These are phyloP conservation scores for Calonectria pseudoreteaudii DNA, from an alignment of 2,329 filamentous ascomycete genomes.

Conservation along the genomic window DNA sequence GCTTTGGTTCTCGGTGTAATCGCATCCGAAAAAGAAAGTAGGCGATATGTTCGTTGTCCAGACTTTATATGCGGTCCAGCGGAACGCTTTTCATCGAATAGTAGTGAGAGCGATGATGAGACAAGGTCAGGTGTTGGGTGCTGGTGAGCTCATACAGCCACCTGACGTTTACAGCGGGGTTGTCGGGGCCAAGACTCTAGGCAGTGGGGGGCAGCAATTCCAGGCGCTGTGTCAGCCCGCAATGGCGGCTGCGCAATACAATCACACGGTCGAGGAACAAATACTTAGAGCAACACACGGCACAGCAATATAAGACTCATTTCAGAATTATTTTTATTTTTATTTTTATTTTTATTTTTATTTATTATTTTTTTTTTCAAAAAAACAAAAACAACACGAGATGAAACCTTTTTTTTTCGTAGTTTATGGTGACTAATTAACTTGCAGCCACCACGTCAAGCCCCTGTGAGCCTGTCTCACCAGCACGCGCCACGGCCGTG, in stretches of 20 bases:
- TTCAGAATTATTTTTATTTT: not conserved
- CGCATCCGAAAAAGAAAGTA: not conserved
- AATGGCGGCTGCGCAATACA: not conserved
- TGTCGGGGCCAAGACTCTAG: not conserved
- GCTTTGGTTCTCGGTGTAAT: not conserved
- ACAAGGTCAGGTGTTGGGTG: not conserved
- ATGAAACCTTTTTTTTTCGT: not conserved
- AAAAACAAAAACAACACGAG: not conserved
- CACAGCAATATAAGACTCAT: not conserved
- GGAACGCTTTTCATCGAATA: not conserved
- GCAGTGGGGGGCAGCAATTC: not conserved
- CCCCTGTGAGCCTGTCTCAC: no score
- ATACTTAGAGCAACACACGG: not conserved
- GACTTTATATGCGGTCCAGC: not conserved
- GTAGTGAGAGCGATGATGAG: not conserved
- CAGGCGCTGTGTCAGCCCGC: not conserved
- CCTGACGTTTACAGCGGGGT: conserved; percentile 4
- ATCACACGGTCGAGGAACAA: not conserved
- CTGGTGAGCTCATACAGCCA: conserved; percentile 5
- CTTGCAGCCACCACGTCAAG: no score
- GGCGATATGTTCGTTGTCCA: not conserved
- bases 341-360: not conserved
- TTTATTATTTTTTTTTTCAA: no score
- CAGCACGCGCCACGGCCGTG: not conserved
- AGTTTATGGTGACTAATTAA: not conserved